Evolutionary conservation across 257 asterid species (phyloP).

Genomic region (Solanum pennellii): DNA sequence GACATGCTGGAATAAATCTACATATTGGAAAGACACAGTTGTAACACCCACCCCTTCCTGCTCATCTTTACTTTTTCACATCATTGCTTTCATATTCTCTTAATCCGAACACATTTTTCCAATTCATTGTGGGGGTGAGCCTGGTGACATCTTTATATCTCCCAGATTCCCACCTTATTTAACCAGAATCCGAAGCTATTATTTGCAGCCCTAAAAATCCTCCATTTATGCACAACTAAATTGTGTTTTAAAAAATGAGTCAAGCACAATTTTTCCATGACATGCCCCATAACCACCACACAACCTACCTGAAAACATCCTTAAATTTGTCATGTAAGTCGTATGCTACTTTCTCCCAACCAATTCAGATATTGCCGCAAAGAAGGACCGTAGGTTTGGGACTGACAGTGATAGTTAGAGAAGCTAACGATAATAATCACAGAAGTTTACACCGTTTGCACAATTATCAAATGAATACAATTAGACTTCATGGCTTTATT

Average conservation of each 20-base stretch:
- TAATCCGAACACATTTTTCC: neutral
- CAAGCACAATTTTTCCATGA: neutral
- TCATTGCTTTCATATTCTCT: neutral
- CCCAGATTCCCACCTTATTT: neutral
- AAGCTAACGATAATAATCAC: neutral
- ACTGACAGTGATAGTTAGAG: neutral
- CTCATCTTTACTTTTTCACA: neutral
- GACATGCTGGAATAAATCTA: neutral
- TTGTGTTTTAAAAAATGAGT: neutral
- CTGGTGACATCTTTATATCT: neutral
- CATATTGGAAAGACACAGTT: neutral
- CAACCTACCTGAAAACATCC: neutral
- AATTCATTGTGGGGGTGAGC: neutral
- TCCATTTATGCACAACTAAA: neutral
- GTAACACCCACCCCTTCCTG: neutral
- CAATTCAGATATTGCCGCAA: neutral
- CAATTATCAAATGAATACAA: neutral
- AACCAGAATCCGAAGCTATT: neutral
- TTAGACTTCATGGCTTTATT: neutral
- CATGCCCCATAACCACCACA: neutral
- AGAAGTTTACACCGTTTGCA: neutral
- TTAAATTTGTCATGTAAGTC: neutral
- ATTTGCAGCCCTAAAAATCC: neutral
- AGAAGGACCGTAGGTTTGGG: neutral
- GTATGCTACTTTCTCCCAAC: neutral